Evolutionary conservation across 805 yeast genomes (phyloP).

Genomic region (Myxozyma nipponensis): DNA sequence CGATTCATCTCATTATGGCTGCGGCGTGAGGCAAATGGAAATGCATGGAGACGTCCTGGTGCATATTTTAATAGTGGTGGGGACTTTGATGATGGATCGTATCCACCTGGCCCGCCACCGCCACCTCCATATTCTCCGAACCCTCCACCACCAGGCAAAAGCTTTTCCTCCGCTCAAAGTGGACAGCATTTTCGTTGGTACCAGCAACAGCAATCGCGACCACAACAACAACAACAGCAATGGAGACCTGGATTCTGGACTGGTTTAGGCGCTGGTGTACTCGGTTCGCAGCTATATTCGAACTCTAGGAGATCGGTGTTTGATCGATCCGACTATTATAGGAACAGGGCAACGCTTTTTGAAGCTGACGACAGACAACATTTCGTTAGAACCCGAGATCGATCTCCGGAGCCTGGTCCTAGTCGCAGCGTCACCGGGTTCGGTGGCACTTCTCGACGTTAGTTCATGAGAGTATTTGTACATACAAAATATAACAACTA

Average conservation of each 20-base stretch:
- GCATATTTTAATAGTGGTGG: slow-evolving; percentile 8
- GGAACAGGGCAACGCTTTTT: slow-evolving; percentile 5
- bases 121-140: slow-evolving; percentile 23
- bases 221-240: slow-evolving; percentile 1
- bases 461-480: neutral
- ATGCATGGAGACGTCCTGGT: neutral
- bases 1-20: neutral
- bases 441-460: slow-evolving; percentile 21
- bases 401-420: neutral
- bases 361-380: neutral
- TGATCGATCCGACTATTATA: slow-evolving; percentile 7
- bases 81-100: slow-evolving; percentile 5
- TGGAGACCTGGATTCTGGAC: slow-evolving; percentile 28
- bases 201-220: slow-evolving; percentile 4
- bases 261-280: slow-evolving; percentile 23
- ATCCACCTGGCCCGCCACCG: slow-evolving; percentile 9
- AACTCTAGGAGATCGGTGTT: slow-evolving; percentile 1
- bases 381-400: neutral
- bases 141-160: slow-evolving; percentile 9
- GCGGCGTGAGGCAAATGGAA: neutral
- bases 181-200: slow-evolving; percentile 9
- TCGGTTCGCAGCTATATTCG: slow-evolving; percentile 5
- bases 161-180: slow-evolving; percentile 13
- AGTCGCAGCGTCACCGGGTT: slow-evolving; percentile 14
- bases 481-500: neutral